Percentiles rank a stretch among this genome's conserved stretches.
These are phyloP conservation scores for Tolypocladium amazonense DNA, from an alignment of 2,329 filamentous ascomycete species.

Conservation along the genomic window DNA sequence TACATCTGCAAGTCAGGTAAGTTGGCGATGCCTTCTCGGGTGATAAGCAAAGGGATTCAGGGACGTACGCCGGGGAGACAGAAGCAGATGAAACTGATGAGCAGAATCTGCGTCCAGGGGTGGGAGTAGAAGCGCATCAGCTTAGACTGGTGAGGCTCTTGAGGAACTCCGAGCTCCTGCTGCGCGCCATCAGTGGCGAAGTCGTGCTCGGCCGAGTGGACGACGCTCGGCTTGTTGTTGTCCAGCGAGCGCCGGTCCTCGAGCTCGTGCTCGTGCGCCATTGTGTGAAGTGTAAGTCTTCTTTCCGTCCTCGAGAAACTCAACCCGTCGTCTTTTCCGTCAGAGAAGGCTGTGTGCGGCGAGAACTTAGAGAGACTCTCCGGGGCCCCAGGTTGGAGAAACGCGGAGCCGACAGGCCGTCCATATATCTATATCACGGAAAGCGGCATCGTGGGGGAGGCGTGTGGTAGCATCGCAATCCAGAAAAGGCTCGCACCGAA, in stretches of 20 bases:
- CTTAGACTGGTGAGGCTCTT: slow-evolving; percentile 5
- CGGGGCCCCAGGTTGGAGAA: neutral
- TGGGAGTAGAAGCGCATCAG: slow-evolving; percentile 24
- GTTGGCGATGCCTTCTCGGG: neutral
- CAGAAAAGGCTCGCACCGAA: neutral
- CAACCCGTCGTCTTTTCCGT: neutral
- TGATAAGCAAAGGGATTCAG: too few relatives aligned
- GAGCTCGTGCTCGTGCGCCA: neutral
- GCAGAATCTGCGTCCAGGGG: slow-evolving; percentile 35
- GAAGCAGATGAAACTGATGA: slow-evolving; percentile 39
- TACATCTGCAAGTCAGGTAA: slow-evolving; percentile 26
- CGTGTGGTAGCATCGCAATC: neutral
- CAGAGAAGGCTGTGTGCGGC: neutral
- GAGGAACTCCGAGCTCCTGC: neutral
- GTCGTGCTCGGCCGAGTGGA: neutral
- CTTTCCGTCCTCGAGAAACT: neutral
- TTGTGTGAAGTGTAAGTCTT: neutral
- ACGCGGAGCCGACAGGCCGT: neutral
- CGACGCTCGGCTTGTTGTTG: neutral
- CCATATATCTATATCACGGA: neutral
- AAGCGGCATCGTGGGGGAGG: neutral
- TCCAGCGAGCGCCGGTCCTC: neutral
- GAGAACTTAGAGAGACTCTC: neutral
- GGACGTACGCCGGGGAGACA: slow-evolving; percentile 31
- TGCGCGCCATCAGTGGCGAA: neutral